Conservation (phyloP, 2,329 filamentous ascomycete species). For the Aspergillus quadrilineatus region DNA sequence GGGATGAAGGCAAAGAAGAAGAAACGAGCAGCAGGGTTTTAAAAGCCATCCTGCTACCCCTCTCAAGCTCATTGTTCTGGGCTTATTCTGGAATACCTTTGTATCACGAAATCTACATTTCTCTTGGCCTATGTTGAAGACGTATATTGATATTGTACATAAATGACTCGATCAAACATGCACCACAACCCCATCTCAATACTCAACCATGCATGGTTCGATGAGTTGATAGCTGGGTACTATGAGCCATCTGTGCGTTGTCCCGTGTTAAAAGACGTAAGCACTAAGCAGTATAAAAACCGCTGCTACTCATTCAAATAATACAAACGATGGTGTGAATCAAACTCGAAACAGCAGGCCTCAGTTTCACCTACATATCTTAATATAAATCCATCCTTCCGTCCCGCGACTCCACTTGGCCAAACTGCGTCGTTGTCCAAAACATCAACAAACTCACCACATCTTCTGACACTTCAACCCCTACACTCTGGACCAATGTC, state of each 20-base stretch:
- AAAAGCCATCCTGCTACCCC: slow-evolving; percentile 6
- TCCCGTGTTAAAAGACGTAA: not conserved
- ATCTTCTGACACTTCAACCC: slow-evolving; percentile 2
- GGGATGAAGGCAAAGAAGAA: slow-evolving; percentile 38
- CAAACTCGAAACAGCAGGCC: not conserved
- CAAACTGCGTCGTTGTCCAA: not conserved
- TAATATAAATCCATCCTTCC: not conserved
- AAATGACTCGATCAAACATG: no score
- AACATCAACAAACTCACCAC: slow-evolving; percentile 10
- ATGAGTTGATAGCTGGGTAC: slow-evolving; percentile 6
- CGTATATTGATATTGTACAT: no score
- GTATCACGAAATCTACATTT: not conserved
- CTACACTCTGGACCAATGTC: slow-evolving; percentile 50
- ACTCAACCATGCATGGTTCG: not conserved
- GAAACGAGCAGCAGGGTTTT: slow-evolving; percentile 43
- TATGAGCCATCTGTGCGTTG: slow-evolving; percentile 6
- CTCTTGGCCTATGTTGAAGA: no score
- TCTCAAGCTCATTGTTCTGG: not conserved
- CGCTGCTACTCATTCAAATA: not conserved
- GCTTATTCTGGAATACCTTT: not conserved
- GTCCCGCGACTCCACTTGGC: not conserved
- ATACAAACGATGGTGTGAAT: no score
- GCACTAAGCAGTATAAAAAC: not conserved
- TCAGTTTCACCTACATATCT: not conserved
- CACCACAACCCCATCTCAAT: not conserved